Evolutionary conservation across 371 early-diverging fungal genomes (phyloP).

Genomic region (Actinomortierella wolfii): DNA sequence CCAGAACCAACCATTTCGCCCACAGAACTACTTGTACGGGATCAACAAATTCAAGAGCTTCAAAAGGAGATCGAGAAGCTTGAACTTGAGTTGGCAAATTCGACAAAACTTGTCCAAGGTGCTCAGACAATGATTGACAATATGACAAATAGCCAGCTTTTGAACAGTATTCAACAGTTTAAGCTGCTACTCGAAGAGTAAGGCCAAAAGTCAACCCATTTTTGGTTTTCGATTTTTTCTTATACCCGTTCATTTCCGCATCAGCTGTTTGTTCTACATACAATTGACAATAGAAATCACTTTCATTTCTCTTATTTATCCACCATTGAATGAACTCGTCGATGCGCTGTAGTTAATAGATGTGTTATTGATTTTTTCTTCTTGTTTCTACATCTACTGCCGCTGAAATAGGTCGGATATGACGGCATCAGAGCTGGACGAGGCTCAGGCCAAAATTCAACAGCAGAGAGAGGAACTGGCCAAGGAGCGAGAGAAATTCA

Average conservation of each 20-base stretch:
- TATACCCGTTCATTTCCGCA: no score
- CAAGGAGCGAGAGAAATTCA: constrained; percentile 34
- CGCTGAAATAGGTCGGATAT: constrained; percentile 23
- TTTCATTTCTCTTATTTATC: no score
- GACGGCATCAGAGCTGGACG: constrained; percentile 36
- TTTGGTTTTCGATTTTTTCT: neutral
- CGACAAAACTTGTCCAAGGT: constrained; percentile 44
- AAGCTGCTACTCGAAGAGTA: constrained; percentile 37
- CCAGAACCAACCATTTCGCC: constrained; percentile 27
- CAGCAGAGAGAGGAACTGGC: constrained; percentile 33
- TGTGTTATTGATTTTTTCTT: no score
- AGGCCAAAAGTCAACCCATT: neutral
- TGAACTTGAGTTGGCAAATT: constrained; percentile 38
- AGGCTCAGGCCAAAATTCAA: constrained; percentile 24
- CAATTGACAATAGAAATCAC: no score
- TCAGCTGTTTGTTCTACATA: no score
- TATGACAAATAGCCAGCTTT: constrained; percentile 26
- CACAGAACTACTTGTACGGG: constrained; percentile 23
- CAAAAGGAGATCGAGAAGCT: constrained; percentile 28
- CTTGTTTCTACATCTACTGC: no score
- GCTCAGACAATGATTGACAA: constrained; percentile 47
- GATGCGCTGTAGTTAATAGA: no score
- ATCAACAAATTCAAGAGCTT: constrained; percentile 32
- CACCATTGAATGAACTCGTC: no score
- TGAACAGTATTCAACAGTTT: constrained; percentile 32